Conservation (phyloP, 805 yeast species). For the Pichia insulana region DNA sequence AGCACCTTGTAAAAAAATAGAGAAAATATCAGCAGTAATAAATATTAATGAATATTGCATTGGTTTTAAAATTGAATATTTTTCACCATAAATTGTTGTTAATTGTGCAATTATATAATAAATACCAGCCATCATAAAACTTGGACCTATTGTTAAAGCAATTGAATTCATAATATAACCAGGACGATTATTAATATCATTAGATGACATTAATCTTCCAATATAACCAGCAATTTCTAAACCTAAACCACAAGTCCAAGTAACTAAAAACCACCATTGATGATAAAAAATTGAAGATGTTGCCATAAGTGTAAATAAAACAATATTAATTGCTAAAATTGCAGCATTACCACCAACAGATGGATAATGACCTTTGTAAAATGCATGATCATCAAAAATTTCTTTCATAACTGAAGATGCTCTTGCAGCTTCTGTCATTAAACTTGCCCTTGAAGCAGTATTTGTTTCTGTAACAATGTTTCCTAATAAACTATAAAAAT, state of each 20-base stretch:
- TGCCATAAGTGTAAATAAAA: slow-evolving; percentile 35
- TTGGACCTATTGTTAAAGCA: slow-evolving; percentile 64
- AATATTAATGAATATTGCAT: slow-evolving; percentile 50
- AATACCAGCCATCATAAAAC: slow-evolving; percentile 69
- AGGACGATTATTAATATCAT: slow-evolving; percentile 21
- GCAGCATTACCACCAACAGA: slow-evolving; percentile 48
- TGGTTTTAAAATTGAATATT: slow-evolving; percentile 42
- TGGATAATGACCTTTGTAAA: slow-evolving; percentile 28
- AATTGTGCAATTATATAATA: slow-evolving; percentile 59
- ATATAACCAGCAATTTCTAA: slow-evolving; percentile 59
- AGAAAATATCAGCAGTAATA: slow-evolving; percentile 49
- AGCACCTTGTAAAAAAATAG: slow-evolving; percentile 53
- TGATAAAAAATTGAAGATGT: slow-evolving; percentile 33
- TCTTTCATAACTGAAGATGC: slow-evolving; percentile 16
- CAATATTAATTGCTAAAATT: slow-evolving; percentile 44
- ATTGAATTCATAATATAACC: slow-evolving; percentile 51
- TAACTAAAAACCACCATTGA: slow-evolving; percentile 58
- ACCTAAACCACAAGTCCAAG: slow-evolving; percentile 45
- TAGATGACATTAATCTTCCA: slow-evolving; percentile 41
- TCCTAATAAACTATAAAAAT: slow-evolving; percentile 16
- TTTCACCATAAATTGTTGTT: slow-evolving; percentile 46
- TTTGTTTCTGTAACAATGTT: slow-evolving; percentile 20
- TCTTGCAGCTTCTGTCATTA: slow-evolving; percentile 14
- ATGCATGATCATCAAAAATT: slow-evolving; percentile 1
- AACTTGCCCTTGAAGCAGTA: slow-evolving; percentile 6